Evolutionary conservation across 371 early-diverging fungal species (phyloP), one percentile per base, ranked within the genome.

Genomic region (Mucor racemosus): DNA sequence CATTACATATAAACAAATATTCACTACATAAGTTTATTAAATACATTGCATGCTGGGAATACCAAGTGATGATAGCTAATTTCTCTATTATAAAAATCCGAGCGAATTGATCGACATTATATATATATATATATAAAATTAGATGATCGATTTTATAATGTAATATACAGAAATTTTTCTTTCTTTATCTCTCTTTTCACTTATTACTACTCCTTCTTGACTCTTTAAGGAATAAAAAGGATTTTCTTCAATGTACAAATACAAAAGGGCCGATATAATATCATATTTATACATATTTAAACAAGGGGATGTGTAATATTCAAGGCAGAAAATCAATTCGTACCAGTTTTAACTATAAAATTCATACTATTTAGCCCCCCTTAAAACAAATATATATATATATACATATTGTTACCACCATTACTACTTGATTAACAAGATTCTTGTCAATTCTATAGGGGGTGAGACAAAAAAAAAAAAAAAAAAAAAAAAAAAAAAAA

Each of bases 381-480:
- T 11, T 50, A 50, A 48, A 21, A 19, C n/a, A 42, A 6, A 42
- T 44, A 44, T n/a, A 17, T 50, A 50, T 21, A 50, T 50, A 11
- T 50, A 50, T 50, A 50, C 9, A 50, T 26, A 50, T 50, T 50
- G 26, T 26, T 50, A 50, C 50, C 21, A 50, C 50, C 14, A 14
- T 14, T 50, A 50, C 50, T 26, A 50, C 42, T 41, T 15, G 42
- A 41, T 15, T 41, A 41, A 26, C 50, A 26, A 50, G 50, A 50
- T 50, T 50, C 50, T 50, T 50, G 50, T 50, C 50, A 50, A 26
- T 50, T 50, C 50, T 50, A 50, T 50, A 50, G 50, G 50, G 26
- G 50, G 50, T 50, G 50, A 21, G 50, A 50, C 50, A 50, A 26
- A 50, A 50, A 21, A 50, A 50, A 50, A 4, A 11, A 50, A 50